A percentile compares a stretch with the other conserved stretches of the same genome.
phyloP scores from a whole-genome alignment of 2,329 filamentous ascomycete genomes.

The Beauveria australis region DNA sequence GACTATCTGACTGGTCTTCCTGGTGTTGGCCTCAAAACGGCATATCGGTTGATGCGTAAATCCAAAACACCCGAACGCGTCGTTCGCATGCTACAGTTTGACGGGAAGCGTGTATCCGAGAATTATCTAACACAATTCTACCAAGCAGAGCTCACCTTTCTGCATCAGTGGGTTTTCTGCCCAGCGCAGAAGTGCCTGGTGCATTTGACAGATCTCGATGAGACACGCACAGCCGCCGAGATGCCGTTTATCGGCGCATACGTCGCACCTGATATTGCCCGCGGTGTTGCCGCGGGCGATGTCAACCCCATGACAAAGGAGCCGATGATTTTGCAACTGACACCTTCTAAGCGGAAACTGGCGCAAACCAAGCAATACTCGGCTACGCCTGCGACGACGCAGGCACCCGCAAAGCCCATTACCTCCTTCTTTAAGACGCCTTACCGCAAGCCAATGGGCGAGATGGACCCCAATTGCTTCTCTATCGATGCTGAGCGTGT shows the following conservation, averaged over 20 bases:
- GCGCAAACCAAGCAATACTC: constrained; percentile 25
- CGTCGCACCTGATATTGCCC: constrained; percentile 61
- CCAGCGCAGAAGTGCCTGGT: constrained; percentile 63
- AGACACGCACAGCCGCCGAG: constrained; percentile 54
- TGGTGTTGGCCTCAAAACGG: constrained; percentile 85
- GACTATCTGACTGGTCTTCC: constrained; percentile 86
- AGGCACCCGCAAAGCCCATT: constrained; percentile 40
- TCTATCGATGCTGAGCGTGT: constrained; percentile 41
- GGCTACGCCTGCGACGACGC: constrained; percentile 12
- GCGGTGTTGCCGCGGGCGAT: constrained; percentile 70
- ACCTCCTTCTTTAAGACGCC: constrained; percentile 45
- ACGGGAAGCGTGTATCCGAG: constrained; percentile 76
- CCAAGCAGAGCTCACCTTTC: constrained; percentile 84
- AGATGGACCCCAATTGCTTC: constrained; percentile 57
- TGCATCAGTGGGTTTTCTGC: constrained; percentile 93
- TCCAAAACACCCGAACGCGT: constrained; percentile 80
- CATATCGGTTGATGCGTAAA: constrained; percentile 82
- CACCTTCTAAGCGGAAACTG: constrained; percentile 34
- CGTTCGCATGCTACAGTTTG: constrained; percentile 76
- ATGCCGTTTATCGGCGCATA: constrained; percentile 76
- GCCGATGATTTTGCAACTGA: constrained; percentile 37
- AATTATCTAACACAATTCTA: constrained; percentile 76
- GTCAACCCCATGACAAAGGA: constrained; percentile 85
- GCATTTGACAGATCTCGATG: constrained; percentile 60
- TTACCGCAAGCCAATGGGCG: constrained; percentile 48